Evolutionary conservation across 2,329 filamentous ascomycete genomes (phyloP).

Genomic region (Xylariaceae sp.): DNA sequence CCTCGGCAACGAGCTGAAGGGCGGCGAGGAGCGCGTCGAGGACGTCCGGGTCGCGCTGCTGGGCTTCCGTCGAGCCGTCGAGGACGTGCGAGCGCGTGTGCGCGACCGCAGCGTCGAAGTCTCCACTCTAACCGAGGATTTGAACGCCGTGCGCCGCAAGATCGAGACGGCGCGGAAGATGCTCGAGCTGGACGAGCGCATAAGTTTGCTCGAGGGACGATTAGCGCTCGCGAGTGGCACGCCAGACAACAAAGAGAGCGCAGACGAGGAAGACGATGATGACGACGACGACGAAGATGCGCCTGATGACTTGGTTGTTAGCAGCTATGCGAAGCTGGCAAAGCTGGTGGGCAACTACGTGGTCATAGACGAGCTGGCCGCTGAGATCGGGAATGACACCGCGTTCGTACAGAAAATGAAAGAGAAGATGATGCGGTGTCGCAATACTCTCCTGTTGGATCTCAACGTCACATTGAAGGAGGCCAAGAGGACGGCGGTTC

Average conservation of each 20-base stretch:
- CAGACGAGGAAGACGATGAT: conserved; percentile 38
- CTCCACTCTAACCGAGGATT: conserved; percentile 58
- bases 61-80: conserved; percentile 78
- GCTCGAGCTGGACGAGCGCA: conserved; percentile 62
- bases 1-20: conserved; percentile 73
- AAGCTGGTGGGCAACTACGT: conserved; percentile 45
- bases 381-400: conserved; percentile 43
- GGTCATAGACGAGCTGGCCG: conserved; percentile 40
- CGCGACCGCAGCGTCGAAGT: conserved; percentile 61
- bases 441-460: conserved; percentile 55
- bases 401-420: conserved; percentile 50
- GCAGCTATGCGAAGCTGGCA: conserved; percentile 45
- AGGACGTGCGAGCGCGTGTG: conserved; percentile 66
- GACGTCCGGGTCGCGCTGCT: conserved; percentile 83
- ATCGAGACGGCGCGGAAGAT: conserved; percentile 60
- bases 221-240: conserved; percentile 51
- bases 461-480: conserved; percentile 47
- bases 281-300: conserved; percentile 29
- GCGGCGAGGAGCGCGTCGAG: conserved; percentile 87
- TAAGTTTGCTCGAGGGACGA: conserved; percentile 59
- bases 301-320: conserved; percentile 39
- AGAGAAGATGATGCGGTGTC: conserved; percentile 49
- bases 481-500: conserved; percentile 39
- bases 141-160: conserved; percentile 57
- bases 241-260: conserved; percentile 31